Base-by-base conservation (phyloP, 257 asterid species). In the Apocynum venetum region DNA sequence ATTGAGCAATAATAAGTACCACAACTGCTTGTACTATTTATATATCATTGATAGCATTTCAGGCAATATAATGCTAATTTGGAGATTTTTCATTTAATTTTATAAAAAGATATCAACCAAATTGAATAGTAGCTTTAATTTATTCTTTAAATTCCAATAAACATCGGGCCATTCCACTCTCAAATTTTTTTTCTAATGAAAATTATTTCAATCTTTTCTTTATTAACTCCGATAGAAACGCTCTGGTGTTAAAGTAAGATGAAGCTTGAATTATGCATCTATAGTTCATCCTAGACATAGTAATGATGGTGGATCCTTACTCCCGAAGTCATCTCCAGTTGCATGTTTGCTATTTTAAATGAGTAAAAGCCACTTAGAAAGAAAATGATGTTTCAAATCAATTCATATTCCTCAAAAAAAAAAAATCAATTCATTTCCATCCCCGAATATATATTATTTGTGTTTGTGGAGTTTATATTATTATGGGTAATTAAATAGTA, bases 271-370 rank as follows among this genome's bases (percentile, higher is more conserved):
- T 14, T 0, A 35, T 51, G 19, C 4, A 40, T 40, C 36, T 51
- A 8, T 63, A 43, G 61, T 41, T 20, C 70, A 57, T 79, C 65
- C 78, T 63, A 35, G 17, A 67, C 7, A 65, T 67, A 67, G 10
- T 56, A 9, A 73, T 43, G 25, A 31, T 52, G 5, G 53, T 19
- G 7, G 73, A 66, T 71, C 71, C 87, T 84, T 82, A 61, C 20
- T 69, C 55, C 70, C 71, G 41, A 82, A 82, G 88, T 76, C 66
- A 80, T 80, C 82, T 78, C 70, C 41, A 0, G 31, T 43, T 38
- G 64, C n/a, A 52, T 35, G 64, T 71, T 71, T 47, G 72, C 13
- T 3, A 25, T 53, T 41, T 7, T 31, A 13, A 14, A 31, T 60
- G 15, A 13, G 41, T 36, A 17, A 46, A 15, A 55, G 47, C 4